phyloP scores from a whole-genome alignment of 2,329 filamentous ascomycete genomes.

The Diaporthe vexans region DNA sequence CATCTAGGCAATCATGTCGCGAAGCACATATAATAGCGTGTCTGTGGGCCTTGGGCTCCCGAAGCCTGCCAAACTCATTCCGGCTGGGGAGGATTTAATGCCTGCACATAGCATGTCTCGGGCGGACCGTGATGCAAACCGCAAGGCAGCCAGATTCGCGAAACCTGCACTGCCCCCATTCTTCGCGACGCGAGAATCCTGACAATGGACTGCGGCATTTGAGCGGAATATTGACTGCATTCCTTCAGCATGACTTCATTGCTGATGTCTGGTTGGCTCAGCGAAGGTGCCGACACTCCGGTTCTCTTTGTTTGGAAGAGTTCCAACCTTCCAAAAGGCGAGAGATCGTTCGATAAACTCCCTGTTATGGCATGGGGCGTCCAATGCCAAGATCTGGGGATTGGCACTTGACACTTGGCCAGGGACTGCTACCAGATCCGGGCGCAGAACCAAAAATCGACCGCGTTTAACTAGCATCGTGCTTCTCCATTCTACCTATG shows the following conservation, averaged over 20 bases:
- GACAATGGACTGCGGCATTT: not conserved
- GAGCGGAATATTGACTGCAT: slow-evolving; percentile 13
- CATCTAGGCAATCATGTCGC: not conserved
- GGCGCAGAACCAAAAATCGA: not conserved
- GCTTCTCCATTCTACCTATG: not conserved
- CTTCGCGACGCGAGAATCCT: slow-evolving; percentile 7
- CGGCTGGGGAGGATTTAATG: slow-evolving; percentile 20
- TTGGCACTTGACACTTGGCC: not conserved
- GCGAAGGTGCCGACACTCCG: not conserved
- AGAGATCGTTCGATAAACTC: slow-evolving; percentile 3
- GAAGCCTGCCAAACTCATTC: not conserved
- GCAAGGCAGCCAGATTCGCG: slow-evolving; percentile 26
- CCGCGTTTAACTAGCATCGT: slow-evolving; percentile 1
- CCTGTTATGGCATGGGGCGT: not conserved
- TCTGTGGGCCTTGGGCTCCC: not conserved
- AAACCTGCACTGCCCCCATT: slow-evolving; percentile 8
- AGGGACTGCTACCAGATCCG: not conserved
- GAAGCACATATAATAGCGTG: not conserved
- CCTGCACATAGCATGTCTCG: not conserved
- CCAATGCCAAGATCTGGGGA: slow-evolving; percentile 7
- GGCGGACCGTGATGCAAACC: slow-evolving; percentile 3
- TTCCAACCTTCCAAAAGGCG: not conserved
- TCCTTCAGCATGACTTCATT: slow-evolving; percentile 14
- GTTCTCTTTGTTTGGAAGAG: not conserved
- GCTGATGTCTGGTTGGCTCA: not conserved